A percentile compares a stretch with the other conserved stretches of the same genome.
These are phyloP conservation scores for Myriosclerotinia duriaeana DNA, from an alignment of 2,329 filamentous ascomycete genomes.

Conservation along the genomic window DNA sequence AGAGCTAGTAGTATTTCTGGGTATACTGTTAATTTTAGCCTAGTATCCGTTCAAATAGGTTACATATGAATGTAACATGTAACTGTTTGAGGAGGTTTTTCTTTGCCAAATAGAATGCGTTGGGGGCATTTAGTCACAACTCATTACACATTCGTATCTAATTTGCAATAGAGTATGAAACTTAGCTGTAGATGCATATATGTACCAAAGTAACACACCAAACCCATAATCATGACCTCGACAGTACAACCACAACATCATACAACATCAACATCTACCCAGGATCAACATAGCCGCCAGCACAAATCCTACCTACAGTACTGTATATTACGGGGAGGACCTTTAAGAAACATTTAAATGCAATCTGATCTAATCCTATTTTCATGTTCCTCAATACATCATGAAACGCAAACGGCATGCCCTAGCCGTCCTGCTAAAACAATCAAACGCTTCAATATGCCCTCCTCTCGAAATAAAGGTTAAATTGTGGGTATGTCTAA, in stretches of 20 bases:
- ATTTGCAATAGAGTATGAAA: neutral
- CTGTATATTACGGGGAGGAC: neutral
- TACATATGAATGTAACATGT: neutral
- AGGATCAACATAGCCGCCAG: constrained; percentile 11
- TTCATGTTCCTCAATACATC: neutral
- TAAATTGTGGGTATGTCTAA: no score
- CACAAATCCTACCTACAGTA: neutral
- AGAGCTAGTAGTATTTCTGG: no score
- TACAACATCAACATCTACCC: neutral
- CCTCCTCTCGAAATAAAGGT: no score
- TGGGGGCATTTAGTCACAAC: neutral
- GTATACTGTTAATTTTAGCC: no score
- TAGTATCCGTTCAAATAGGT: neutral
- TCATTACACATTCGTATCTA: neutral
- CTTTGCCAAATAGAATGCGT: neutral
- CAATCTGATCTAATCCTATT: neutral
- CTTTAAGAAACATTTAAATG: no score
- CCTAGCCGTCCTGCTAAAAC: neutral
- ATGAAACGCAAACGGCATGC: no score
- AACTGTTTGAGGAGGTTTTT: constrained; percentile 9
- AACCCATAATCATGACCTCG: neutral
- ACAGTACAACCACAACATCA: neutral
- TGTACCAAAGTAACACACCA: constrained; percentile 1
- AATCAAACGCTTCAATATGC: no score
- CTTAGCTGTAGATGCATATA: neutral